Conservation (phyloP, 768 basidiomycete genomes). For the Mycena epipterygia region DNA sequence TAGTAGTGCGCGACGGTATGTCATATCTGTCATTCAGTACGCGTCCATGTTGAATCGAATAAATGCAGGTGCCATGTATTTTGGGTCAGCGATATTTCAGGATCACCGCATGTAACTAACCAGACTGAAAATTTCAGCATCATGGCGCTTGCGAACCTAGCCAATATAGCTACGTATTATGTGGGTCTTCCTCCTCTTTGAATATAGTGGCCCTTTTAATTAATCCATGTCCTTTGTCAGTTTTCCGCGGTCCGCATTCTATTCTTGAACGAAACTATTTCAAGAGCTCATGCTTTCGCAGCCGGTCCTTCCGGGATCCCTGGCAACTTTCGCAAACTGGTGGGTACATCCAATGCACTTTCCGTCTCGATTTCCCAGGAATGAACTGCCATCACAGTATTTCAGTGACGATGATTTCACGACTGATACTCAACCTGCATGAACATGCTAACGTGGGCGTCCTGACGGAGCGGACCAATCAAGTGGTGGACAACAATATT, state of each 20-base stretch:
- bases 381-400: not conserved
- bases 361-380: not conserved
- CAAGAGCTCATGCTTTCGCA: not conserved
- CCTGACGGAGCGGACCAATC: not conserved
- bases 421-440: slow-evolving; percentile 55
- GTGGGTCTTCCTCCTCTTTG: not conserved
- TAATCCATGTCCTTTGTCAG: not conserved
- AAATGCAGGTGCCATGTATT: not conserved
- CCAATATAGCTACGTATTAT: slow-evolving; percentile 17
- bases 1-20: not conserved
- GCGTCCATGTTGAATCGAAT: no score
- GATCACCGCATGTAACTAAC: no score
- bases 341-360: not conserved
- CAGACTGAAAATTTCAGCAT: not conserved
- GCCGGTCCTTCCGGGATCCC: not conserved
- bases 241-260: not conserved
- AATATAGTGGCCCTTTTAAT: not conserved
- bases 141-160: slow-evolving; percentile 9
- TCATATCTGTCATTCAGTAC: not conserved
- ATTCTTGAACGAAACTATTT: no score
- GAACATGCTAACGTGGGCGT: slow-evolving; percentile 32
- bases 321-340: not conserved
- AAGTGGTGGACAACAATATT: not conserved
- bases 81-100: not conserved
- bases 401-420: slow-evolving; percentile 49